These are phyloP conservation scores for Aureobasidium sp. DNA, from an alignment of 2,329 filamentous ascomycete genomes.

Conservation along the genomic window DNA sequence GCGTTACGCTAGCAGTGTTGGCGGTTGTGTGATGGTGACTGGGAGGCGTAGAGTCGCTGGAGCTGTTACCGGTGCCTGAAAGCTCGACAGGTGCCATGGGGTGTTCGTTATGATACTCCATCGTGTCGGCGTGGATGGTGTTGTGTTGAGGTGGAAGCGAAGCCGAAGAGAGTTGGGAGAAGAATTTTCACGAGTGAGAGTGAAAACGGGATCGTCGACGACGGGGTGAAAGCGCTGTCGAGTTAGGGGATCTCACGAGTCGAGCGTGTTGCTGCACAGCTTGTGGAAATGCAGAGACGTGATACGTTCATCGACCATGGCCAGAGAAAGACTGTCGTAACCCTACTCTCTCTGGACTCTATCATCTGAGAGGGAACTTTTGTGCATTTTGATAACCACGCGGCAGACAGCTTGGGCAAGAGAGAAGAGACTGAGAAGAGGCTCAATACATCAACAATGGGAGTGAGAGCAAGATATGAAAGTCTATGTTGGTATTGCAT, in stretches of 20 bases:
- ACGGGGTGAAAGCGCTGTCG: background rate
- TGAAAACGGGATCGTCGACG: background rate
- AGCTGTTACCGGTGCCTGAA: background rate
- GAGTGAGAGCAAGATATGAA: background rate
- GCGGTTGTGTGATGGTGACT: background rate
- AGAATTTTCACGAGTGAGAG: background rate
- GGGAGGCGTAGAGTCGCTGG: no score
- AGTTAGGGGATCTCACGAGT: background rate
- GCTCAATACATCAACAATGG: no score
- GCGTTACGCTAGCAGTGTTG: background rate
- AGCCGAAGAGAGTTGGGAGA: background rate
- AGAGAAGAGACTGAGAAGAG: background rate
- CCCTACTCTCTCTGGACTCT: background rate
- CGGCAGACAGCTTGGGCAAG: background rate
- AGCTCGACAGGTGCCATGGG: background rate
- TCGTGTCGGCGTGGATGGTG: background rate
- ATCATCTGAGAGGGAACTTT: background rate
- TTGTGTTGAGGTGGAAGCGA: background rate
- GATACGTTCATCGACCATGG: no score
- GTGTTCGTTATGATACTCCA: background rate
- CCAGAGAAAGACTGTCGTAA: background rate
- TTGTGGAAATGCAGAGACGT: background rate
- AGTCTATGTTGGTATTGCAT: background rate
- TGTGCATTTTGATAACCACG: background rate
- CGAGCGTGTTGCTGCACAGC: background rate